Conservation (phyloP, 177 flowering plant species). For the Vitis hybrid region DNA sequence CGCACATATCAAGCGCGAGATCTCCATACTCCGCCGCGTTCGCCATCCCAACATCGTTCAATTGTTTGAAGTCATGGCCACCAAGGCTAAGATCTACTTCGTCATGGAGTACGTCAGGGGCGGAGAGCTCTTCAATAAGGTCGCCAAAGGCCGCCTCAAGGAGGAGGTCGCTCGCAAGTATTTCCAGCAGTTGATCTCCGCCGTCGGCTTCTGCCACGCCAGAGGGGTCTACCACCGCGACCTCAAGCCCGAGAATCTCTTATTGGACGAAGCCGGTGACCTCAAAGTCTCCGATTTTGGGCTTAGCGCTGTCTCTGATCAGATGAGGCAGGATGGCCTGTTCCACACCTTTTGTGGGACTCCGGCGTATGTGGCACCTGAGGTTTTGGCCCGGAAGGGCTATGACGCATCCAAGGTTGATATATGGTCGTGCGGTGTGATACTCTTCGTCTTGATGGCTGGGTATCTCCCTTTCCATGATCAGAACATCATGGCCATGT, state of each 20-base stretch:
- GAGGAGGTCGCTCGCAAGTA: constrained; percentile 68
- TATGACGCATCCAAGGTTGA: constrained; percentile 83
- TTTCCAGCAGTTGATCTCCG: constrained; percentile 70
- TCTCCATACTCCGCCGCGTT: constrained; percentile 71
- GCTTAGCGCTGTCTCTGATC: constrained; percentile 68
- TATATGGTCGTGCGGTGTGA: constrained; percentile 86
- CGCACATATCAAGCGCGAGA: constrained; percentile 77
- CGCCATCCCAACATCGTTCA: constrained; percentile 78
- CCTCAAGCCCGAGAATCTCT: constrained; percentile 67
- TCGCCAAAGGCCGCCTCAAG: constrained; percentile 62
- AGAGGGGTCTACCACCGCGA: constrained; percentile 73
- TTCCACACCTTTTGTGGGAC: constrained; percentile 84
- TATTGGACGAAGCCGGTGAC: constrained; percentile 66
- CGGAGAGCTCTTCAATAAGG: constrained; percentile 74
- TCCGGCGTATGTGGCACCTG: constrained; percentile 85
- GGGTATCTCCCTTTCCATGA: constrained; percentile 86
- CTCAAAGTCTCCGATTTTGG: constrained; percentile 79
- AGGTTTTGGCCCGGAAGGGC: constrained; percentile 64
- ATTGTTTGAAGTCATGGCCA: constrained; percentile 75
- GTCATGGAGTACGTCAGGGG: constrained; percentile 75
- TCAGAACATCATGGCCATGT: constrained; percentile 81
- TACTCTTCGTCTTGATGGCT: constrained; percentile 78
- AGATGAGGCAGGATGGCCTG: constrained; percentile 69
- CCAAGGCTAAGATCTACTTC: constrained; percentile 71
- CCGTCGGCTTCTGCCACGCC: constrained; percentile 69